phyloP scores from a whole-genome alignment of 768 basidiomycete species.

The Pisolithus tinctorius region DNA sequence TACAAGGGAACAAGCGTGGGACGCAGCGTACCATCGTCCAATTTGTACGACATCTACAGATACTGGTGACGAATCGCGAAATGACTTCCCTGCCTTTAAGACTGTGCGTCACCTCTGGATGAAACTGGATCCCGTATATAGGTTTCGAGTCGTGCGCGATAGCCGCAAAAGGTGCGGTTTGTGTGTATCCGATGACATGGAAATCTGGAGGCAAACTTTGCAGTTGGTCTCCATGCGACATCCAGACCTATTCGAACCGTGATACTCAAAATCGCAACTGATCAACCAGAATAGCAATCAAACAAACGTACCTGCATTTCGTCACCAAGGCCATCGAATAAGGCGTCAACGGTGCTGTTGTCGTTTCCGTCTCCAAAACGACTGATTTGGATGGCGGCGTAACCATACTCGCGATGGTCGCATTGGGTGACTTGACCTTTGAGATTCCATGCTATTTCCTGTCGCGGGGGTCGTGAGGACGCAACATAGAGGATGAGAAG shows the following conservation, averaged over 20 bases:
- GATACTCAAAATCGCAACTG: not conserved
- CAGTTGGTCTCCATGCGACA: constrained; percentile 98
- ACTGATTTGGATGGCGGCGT: constrained; percentile 72
- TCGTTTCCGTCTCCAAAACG: constrained; percentile 47
- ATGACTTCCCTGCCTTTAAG: constrained; percentile 87
- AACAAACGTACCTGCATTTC: constrained; percentile 67
- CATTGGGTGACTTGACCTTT: constrained; percentile 81
- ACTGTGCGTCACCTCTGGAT: constrained; percentile 96
- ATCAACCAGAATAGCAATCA: not conserved
- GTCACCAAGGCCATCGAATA: constrained; percentile 84
- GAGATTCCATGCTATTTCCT: constrained; percentile 92
- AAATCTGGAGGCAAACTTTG: constrained; percentile 76
- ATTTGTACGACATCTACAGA: constrained; percentile 72
- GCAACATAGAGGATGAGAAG: not conserved
- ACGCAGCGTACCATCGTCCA: constrained; percentile 83
- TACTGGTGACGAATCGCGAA: constrained; percentile 71
- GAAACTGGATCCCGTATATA: constrained; percentile 96
- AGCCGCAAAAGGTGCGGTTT: constrained; percentile 86
- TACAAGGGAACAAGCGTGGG: constrained; percentile 4
- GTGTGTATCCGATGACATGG: constrained; percentile 81
- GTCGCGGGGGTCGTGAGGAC: not conserved
- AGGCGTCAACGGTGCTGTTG: constrained; percentile 48
- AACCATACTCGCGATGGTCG: constrained; percentile 93
- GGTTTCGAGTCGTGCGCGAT: constrained; percentile 86
- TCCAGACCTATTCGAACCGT: constrained; percentile 74